Base-by-base conservation (phyloP, 352 stramenopile species). In the Pythium periplocum region DNA sequence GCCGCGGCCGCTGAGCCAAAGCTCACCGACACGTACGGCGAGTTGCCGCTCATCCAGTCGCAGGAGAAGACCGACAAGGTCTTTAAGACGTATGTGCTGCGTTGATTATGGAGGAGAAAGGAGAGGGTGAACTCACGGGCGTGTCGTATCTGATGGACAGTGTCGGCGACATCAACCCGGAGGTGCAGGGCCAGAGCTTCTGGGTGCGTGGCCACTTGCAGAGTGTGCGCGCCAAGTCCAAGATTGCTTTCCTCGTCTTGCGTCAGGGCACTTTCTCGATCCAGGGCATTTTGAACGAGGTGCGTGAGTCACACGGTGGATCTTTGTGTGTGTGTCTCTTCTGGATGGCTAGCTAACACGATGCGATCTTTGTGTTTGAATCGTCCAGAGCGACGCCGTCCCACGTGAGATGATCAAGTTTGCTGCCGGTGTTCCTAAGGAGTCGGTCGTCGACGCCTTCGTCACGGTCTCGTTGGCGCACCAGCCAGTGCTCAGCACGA, bases 331-430 rank as follows among this genome's bases (percentile, higher is more conserved):
- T 26, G 17, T 26, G 17, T 26, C 17, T 26, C 17, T 26, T 26
- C 17, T 26, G 17, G 17, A 26, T 26, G 17, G 17, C 17, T 26
- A 26, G 17, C 17, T 26, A 26, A 26, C 17, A 26, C 17, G 17
- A 26, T 26, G 17, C 17, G 17, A 26, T 26, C 17, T 26, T 26
- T 26, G 17, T 26, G 17, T 26, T 26, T 26, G 17, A 26, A 26
- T 26, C 17, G 17, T 26, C 17, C 26, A 53, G 65, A 90, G 95
- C 69, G 88, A 93, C 64, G 81, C 85, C 37, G 80, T 93, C 38
- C 83, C 90, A 32, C 91, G 96, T 53, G 93, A 92, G 57, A 99
- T 99, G 94, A 91, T 99, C 59, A 98, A 98, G 72, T 99, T 98
- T 68, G 77, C 97, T 32, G 90, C 86, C 59, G 75, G 83, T 10